Percentiles rank a stretch among this genome's conserved stretches.
These are phyloP conservation scores for Discostella pseudostelligera DNA, from an alignment of 108 stramenopile species.

Conservation along the genomic window DNA sequence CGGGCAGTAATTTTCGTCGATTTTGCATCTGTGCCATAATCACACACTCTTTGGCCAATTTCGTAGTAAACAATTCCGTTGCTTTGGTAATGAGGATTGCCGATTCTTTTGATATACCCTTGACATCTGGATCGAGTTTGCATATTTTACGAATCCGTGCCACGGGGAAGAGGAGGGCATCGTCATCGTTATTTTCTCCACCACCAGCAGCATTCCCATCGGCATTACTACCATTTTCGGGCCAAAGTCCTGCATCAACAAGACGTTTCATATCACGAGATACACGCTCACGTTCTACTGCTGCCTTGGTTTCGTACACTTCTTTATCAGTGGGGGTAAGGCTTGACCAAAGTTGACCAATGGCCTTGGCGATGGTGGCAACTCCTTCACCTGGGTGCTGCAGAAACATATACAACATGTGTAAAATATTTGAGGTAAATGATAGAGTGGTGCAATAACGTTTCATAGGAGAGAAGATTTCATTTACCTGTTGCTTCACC, in stretches of 20 bases:
- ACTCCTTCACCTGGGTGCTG: slow-evolving; percentile 71
- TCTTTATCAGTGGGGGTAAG: slow-evolving; percentile 54
- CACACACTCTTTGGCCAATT: slow-evolving; percentile 66
- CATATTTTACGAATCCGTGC: slow-evolving; percentile 86
- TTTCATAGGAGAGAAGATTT: too few relatives aligned
- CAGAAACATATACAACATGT: not conserved
- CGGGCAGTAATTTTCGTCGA: slow-evolving; percentile 66
- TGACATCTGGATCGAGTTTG: slow-evolving; percentile 87
- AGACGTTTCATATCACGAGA: slow-evolving; percentile 55
- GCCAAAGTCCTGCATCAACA: slow-evolving; percentile 48
- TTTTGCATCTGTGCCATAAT: slow-evolving; percentile 75
- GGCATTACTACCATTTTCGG: slow-evolving; percentile 11
- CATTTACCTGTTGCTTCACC: slow-evolving; percentile 61
- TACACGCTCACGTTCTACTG: slow-evolving; percentile 59
- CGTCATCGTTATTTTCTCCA: slow-evolving; percentile 12
- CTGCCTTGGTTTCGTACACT: slow-evolving; percentile 57
- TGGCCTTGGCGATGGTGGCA: slow-evolving; percentile 50
- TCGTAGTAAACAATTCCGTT: slow-evolving; percentile 66
- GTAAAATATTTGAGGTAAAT: too few relatives aligned
- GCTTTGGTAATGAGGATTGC: slow-evolving; percentile 74
- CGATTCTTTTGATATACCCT: slow-evolving; percentile 80
- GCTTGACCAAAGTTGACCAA: slow-evolving; percentile 62
- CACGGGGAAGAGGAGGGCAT: slow-evolving; percentile 58
- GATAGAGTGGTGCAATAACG: slow-evolving; percentile 1
- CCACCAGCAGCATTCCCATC: slow-evolving; percentile 18